Conservation (phyloP, 2,329 filamentous ascomycete genomes). For the Trichoderma asperellum region DNA sequence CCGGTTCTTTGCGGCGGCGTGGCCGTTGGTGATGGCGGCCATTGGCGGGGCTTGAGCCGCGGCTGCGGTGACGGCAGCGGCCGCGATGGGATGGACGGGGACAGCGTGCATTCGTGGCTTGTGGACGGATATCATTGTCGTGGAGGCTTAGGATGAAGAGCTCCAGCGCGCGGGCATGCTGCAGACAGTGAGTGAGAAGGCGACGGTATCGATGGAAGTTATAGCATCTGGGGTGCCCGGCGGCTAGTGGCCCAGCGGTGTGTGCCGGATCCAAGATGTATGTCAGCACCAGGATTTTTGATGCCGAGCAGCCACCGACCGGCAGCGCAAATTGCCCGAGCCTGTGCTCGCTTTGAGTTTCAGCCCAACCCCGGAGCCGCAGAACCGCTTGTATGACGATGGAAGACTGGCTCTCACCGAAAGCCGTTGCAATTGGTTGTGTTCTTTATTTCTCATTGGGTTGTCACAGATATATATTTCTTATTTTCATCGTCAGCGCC, state of each 20-base stretch:
- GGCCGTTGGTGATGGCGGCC: slow-evolving; percentile 13
- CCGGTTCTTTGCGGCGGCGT: neutral
- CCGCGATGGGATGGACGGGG: slow-evolving; percentile 1
- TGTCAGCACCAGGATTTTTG: neutral
- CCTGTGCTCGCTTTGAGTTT: neutral
- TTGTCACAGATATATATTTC: neutral
- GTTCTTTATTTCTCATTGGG: neutral
- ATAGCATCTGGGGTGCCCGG: neutral
- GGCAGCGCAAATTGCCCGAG: neutral
- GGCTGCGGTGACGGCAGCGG: neutral
- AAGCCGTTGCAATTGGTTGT: neutral
- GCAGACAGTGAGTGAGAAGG: neutral
- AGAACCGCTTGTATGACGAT: neutral
- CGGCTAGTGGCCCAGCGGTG: neutral
- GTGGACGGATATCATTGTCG: slow-evolving; percentile 15
- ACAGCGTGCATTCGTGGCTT: slow-evolving; percentile 17
- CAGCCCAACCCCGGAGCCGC: neutral
- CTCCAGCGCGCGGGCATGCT: neutral
- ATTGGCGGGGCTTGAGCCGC: neutral
- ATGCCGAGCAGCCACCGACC: neutral
- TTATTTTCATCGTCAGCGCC: too few relatives aligned
- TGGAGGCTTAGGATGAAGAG: neutral
- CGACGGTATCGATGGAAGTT: neutral
- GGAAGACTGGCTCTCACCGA: neutral
- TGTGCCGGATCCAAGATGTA: neutral